Conservation (phyloP, 208 protist species). For the Angomonas deanei region DNA sequence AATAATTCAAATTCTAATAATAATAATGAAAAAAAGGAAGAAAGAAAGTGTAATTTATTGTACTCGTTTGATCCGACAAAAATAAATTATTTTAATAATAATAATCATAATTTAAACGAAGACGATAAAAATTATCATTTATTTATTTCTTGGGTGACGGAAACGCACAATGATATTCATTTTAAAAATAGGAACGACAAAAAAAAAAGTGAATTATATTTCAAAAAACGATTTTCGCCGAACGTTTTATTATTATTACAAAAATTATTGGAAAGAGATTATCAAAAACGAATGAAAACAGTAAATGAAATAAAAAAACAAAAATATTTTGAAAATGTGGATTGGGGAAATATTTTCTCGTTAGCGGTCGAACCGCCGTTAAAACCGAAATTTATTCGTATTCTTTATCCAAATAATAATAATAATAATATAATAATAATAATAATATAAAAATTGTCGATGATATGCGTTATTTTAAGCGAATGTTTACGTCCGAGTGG, state of each 20-base stretch:
- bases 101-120: not conserved
- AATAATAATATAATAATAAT: slow-evolving; percentile 1
- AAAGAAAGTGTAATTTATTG: not conserved
- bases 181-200: not conserved
- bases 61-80: not conserved
- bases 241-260: not conserved
- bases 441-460: not conserved
- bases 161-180: not conserved
- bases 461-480: no score
- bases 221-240: not conserved
- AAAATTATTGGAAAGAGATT: not conserved
- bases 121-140: not conserved
- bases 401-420: not conserved
- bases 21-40: not conserved
- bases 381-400: not conserved
- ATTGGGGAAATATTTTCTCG: no score
- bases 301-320: not conserved
- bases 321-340: not conserved
- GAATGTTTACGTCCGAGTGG: no score
- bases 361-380: no score
- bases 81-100: slow-evolving; percentile 1
- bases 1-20: not conserved
- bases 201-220: not conserved
- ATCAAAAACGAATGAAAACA: not conserved
- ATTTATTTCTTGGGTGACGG: not conserved